Percentiles rank a stretch among this genome's conserved stretches.
Evolutionary conservation across 2,329 filamentous ascomycete genomes (phyloP).

Genomic region (Aureobasidium sp.): DNA sequence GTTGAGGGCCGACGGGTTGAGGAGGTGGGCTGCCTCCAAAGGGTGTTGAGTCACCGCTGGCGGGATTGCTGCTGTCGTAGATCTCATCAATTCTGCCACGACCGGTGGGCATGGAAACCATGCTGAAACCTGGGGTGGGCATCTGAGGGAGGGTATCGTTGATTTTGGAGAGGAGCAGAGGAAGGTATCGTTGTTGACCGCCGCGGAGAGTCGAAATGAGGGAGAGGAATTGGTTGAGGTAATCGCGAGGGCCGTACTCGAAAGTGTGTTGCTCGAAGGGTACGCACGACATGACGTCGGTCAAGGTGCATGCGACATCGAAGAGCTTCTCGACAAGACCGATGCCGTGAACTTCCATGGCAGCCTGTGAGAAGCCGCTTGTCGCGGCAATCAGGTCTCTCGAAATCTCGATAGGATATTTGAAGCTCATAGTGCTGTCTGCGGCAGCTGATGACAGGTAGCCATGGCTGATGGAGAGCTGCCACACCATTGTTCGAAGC

Average conservation of each 20-base stretch:
- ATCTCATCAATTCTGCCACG: conserved; percentile 22
- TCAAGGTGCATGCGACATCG: conserved; percentile 64
- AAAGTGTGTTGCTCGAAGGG: conserved; percentile 51
- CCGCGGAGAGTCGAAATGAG: conserved; percentile 63
- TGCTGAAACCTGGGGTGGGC: conserved; percentile 21
- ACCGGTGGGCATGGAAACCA: conserved; percentile 21
- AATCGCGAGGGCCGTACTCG: conserved; percentile 59
- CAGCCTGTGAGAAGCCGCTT: conserved; percentile 61
- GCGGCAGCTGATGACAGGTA: conserved; percentile 49
- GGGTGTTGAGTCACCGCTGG: conserved; percentile 20
- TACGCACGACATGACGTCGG: conserved; percentile 60
- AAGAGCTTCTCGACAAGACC: conserved; percentile 75
- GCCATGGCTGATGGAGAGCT: conserved; percentile 58
- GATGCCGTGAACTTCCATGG: conserved; percentile 66
- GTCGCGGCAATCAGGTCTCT: conserved; percentile 54
- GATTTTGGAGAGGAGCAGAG: conserved; percentile 67
- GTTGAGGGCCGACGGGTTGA: neutral
- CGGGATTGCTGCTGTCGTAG: conserved; percentile 25
- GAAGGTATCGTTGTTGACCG: conserved; percentile 67
- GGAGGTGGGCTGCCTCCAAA: conserved; percentile 14
- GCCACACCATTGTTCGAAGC: conserved; percentile 65
- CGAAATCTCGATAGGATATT: conserved; percentile 55
- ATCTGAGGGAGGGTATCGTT: conserved; percentile 43
- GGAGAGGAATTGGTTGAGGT: conserved; percentile 60
- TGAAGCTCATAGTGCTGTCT: conserved; percentile 54